Percentiles rank a stretch among this genome's conserved stretches.
Evolutionary conservation across 345 rosid species (phyloP).

Genomic region (Linum tenue): DNA sequence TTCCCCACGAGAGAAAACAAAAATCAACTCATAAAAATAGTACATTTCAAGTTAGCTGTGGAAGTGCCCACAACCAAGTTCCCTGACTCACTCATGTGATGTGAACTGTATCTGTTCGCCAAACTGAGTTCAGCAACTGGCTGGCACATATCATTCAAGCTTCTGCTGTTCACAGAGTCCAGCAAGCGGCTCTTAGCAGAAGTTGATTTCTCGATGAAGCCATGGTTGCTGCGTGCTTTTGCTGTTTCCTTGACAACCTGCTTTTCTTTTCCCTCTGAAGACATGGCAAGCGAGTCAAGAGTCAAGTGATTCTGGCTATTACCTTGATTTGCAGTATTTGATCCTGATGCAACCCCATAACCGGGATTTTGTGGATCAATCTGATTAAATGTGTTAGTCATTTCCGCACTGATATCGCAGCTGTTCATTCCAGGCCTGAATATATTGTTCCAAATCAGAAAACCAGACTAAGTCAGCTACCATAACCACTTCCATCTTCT

Average conservation of each 20-base stretch:
- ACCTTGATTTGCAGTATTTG: constrained; percentile 18
- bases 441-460: constrained; percentile 16
- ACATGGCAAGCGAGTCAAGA: constrained; percentile 14
- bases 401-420: constrained; percentile 37
- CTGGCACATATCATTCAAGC: constrained; percentile 26
- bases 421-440: constrained; percentile 43
- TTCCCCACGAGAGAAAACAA: constrained; percentile 8
- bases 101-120: constrained; percentile 15
- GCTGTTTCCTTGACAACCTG: constrained; percentile 18
- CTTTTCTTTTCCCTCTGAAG: constrained; percentile 27
- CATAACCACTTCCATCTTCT: neutral
- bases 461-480: constrained; percentile 3
- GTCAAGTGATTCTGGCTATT: constrained; percentile 15
- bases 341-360: constrained; percentile 20
- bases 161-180: constrained; percentile 32
- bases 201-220: constrained; percentile 23
- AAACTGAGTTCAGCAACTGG: constrained; percentile 24
- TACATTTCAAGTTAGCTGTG: constrained; percentile 11
- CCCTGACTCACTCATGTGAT: constrained; percentile 15
- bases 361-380: constrained; percentile 22
- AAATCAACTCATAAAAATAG: constrained; percentile 21
- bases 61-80: constrained; percentile 11
- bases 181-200: constrained; percentile 25
- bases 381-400: constrained; percentile 24
- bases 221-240: constrained; percentile 16